phyloP scores from a whole-genome alignment of 108 stramenopile genomes.

The Nitzschia palea region DNA sequence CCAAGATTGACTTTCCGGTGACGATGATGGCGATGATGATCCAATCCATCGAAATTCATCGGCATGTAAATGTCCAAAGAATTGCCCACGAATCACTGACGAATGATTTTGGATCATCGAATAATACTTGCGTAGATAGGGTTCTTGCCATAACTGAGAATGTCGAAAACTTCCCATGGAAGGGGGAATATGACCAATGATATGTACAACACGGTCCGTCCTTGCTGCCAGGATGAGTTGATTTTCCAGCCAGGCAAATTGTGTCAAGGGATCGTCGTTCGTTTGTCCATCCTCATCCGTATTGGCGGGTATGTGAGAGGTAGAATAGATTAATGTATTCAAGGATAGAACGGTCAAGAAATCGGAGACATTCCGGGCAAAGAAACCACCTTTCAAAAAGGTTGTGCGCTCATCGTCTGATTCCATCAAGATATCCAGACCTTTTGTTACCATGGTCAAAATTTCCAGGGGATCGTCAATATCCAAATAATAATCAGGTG shows the following conservation, averaged over 20 bases:
- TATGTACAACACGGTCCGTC: constrained; percentile 24
- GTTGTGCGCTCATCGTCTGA: constrained; percentile 30
- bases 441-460: constrained; percentile 20
- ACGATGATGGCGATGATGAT: not conserved
- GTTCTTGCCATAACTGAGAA: constrained; percentile 61
- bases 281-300: constrained; percentile 23
- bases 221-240: constrained; percentile 29
- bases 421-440: constrained; percentile 19
- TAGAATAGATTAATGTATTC: constrained; percentile 65
- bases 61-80: constrained; percentile 75
- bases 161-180: constrained; percentile 59
- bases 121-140: constrained; percentile 44
- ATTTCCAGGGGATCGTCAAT: constrained; percentile 21
- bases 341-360: constrained; percentile 48
- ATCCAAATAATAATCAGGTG: constrained; percentile 68
- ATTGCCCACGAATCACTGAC: constrained; percentile 36
- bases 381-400: constrained; percentile 63
- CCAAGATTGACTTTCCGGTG: not conserved
- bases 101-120: constrained; percentile 24
- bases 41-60: constrained; percentile 70
- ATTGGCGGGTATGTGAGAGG: constrained; percentile 33
- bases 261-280: constrained; percentile 60
- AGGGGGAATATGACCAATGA: constrained; percentile 70
- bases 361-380: constrained; percentile 42
- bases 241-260: constrained; percentile 60